phyloP scores from a whole-genome alignment of 306 rosid genomes.

The Potentilla sterilis region DNA sequence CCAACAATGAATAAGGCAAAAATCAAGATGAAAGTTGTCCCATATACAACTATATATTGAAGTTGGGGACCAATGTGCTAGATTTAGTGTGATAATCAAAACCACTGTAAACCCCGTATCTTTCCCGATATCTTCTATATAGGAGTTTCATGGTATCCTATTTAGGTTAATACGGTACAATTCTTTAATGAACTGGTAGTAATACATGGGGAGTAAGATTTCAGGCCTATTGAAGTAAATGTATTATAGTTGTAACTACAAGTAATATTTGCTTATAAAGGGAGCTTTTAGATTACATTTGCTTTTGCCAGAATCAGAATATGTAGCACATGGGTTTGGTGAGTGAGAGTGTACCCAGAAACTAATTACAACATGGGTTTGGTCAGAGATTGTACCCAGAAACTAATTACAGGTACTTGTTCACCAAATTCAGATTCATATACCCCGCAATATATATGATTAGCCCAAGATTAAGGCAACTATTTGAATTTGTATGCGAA shows the following conservation, averaged over 20 bases:
- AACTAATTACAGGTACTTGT: not conserved
- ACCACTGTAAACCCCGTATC: not conserved
- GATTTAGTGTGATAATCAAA: not conserved
- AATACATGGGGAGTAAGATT: not conserved
- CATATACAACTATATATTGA: not conserved
- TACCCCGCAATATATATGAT: not conserved
- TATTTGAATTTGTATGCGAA: not conserved
- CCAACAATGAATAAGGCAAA: not conserved
- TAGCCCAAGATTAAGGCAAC: not conserved
- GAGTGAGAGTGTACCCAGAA: not conserved
- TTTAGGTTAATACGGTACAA: not conserved
- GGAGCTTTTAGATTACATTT: not conserved
- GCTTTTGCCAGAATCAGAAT: conserved; percentile 11
- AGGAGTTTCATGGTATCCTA: not conserved
- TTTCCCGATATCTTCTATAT: not conserved
- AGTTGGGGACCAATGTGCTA: not conserved
- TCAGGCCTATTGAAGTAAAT: conserved; percentile 11
- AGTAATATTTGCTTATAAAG: not conserved
- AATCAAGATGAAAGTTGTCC: not conserved
- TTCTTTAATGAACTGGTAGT: not conserved
- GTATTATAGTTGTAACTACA: not conserved
- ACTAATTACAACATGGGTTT: conserved; percentile 1
- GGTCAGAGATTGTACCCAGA: not conserved
- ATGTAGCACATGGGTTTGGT: conserved; percentile 3
- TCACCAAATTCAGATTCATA: not conserved